Evolutionary conservation across 495 filamentous ascomycete species (phyloP), one percentile per base, ranked within the genome.

Genomic region (Daldinia decipiens): DNA sequence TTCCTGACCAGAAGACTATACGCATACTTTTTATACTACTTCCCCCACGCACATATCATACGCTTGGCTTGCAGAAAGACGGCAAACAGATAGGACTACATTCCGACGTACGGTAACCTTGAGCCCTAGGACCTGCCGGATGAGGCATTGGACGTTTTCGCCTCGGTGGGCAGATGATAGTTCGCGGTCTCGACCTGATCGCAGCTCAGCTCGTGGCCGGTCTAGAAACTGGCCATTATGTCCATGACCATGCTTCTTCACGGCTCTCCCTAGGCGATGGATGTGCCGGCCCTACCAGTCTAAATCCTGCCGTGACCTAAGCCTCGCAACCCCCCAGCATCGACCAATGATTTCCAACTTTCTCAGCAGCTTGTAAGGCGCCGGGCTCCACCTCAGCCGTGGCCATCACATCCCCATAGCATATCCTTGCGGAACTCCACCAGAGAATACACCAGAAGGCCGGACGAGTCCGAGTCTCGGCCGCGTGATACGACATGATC

Each of bases 341-440:
- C 45, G 43, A 38, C 74, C 74, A 74, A 74, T 76, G 36, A 53
- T 60, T n/a, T 45, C 13, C 15, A 38, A 67, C 65, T 76, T 69
- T 45, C 74, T 73, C 67, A 76, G 74, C 74, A 71, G 59, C 67
- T 76, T 74, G 67, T 74, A 71, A 76, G 70, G 70, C 64, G 47
- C 70, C 62, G 62, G 66, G 71, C 64, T 74, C 67, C 67, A 71
- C 56, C 70, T 66, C 70, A 76, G 66, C 70, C 67, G 67, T 71
- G 50, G 21, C 56, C 52, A 62, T 63, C 60, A 50, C 50, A 21
- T 72, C 60, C 32, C 55, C 61, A 62, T 52, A 32, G 60, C 58
- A 64, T 59, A 63, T 38, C 60, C 70, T 40, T 59, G 65, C 68
- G 52, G 58, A 65, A 29, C n/a, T 60, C 54, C 54, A 50, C 60